phyloP scores from a whole-genome alignment of 75 land plant genomes.

The Cryptomeria japonica region DNA sequence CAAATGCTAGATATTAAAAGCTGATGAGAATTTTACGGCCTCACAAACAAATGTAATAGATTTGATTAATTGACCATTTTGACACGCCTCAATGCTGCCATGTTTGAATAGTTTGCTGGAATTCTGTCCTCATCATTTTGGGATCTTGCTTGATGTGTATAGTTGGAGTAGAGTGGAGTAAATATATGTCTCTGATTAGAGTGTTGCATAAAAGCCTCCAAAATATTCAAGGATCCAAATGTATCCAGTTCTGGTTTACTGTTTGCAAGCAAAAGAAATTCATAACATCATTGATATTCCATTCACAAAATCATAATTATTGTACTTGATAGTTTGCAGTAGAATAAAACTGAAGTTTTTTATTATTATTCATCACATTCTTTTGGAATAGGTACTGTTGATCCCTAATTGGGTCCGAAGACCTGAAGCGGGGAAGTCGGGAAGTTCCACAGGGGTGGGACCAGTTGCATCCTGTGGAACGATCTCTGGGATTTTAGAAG shows the following conservation, averaged over 20 bases:
- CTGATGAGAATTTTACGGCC: not conserved
- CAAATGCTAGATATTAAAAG: not conserved
- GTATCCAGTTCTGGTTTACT: not conserved
- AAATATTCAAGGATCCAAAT: not conserved
- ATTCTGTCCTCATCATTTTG: not conserved
- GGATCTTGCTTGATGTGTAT: not conserved
- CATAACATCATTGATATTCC: too few species aligned
- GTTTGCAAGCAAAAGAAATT: too few species aligned
- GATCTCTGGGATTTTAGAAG: too few species aligned
- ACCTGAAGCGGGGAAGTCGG: too few species aligned
- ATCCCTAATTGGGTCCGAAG: too few species aligned
- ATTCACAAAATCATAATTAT: too few species aligned
- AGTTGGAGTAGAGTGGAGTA: not conserved
- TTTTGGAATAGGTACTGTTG: too few species aligned
- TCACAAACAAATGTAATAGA: not conserved
- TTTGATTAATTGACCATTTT: not conserved
- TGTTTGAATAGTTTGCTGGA: not conserved
- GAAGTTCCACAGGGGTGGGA: too few species aligned
- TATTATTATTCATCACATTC: too few species aligned
- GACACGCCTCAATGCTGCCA: not conserved
- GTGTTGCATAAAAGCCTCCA: not conserved
- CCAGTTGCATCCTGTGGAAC: too few species aligned
- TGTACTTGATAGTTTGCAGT: not conserved
- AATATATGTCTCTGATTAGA: too few species aligned
- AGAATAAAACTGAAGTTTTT: too few species aligned